These are phyloP conservation scores for Apiotrichum siamense DNA, from an alignment of 1,284 basidiomycete genomes.

Conservation along the genomic window DNA sequence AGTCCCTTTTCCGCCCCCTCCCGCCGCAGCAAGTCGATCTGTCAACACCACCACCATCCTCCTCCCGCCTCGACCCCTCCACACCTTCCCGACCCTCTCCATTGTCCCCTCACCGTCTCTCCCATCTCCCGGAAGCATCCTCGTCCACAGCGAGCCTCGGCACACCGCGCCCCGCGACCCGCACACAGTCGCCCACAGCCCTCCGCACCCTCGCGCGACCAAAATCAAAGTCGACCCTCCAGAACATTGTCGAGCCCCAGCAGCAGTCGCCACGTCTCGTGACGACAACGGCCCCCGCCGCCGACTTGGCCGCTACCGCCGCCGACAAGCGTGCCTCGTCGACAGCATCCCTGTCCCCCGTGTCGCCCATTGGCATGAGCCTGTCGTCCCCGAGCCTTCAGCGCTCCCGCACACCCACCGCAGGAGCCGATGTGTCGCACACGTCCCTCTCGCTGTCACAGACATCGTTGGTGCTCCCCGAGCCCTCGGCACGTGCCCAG, in stretches of 20 bases:
- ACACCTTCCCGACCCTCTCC: neutral
- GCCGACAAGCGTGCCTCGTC: neutral
- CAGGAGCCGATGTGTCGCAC: slow-evolving; percentile 1
- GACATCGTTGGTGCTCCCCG: slow-evolving; percentile 13
- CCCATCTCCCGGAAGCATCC: neutral
- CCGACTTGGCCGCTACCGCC: neutral
- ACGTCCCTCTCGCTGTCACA: slow-evolving; percentile 14
- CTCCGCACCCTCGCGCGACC: neutral
- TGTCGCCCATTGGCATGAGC: slow-evolving; percentile 4
- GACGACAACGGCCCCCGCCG: neutral
- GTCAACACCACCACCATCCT: neutral
- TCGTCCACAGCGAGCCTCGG: neutral
- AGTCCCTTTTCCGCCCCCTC: neutral
- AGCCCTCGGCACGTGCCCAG: slow-evolving; percentile 3
- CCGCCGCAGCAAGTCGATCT: too few species aligned
- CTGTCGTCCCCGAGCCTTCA: slow-evolving; percentile 3
- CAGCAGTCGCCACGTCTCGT: neutral
- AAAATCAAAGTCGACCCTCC: neutral
- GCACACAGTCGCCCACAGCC: neutral
- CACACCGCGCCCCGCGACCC: neutral
- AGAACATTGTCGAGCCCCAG: neutral
- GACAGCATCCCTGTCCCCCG: neutral
- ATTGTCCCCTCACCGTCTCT: neutral
- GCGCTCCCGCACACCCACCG: slow-evolving; percentile 4
- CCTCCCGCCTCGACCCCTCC: neutral